A percentile compares a stretch with the other conserved stretches of the same genome.
These are phyloP conservation scores for Forsythia suspensa DNA, from an alignment of 257 asterid genomes.

Conservation along the genomic window DNA sequence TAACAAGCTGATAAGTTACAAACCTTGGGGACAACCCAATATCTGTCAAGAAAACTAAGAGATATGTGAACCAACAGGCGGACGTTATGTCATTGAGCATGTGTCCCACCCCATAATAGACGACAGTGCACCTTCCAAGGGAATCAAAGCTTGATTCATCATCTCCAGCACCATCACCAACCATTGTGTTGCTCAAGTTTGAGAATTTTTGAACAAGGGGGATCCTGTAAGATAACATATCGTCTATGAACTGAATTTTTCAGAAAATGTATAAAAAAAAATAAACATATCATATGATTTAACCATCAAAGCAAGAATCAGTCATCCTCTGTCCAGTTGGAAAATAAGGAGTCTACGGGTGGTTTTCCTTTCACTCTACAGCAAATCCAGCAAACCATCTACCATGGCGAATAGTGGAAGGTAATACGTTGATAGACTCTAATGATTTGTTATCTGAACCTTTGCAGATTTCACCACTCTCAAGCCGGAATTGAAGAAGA, in stretches of 20 bases:
- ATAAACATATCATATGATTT: too few relatives aligned
- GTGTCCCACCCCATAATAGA: conserved; percentile 85
- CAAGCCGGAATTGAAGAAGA: too few relatives aligned
- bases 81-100: conserved; percentile 94
- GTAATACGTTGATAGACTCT: too few relatives aligned
- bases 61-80: conserved; percentile 96
- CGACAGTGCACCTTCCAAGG: conserved; percentile 58
- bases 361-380: too few relatives aligned
- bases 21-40: conserved; percentile 90
- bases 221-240: conserved; percentile 33
- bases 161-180: conserved; percentile 28
- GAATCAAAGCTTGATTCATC: conserved; percentile 49
- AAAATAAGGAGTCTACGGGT: too few relatives aligned
- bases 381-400: too few relatives aligned
- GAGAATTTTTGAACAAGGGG: conserved; percentile 1
- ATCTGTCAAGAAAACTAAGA: conserved; percentile 80
- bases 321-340: too few relatives aligned
- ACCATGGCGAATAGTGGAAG: too few relatives aligned
- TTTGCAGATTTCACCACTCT: too few relatives aligned
- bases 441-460: too few relatives aligned
- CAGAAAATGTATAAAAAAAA: neutral
- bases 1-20: conserved; percentile 10
- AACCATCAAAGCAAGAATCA: too few relatives aligned
- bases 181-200: conserved; percentile 35
- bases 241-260: neutral